Percentiles rank a stretch among this genome's conserved stretches.
Conservation (phyloP, 345 rosid species). For the Eucalyptus microcorys region DNA sequence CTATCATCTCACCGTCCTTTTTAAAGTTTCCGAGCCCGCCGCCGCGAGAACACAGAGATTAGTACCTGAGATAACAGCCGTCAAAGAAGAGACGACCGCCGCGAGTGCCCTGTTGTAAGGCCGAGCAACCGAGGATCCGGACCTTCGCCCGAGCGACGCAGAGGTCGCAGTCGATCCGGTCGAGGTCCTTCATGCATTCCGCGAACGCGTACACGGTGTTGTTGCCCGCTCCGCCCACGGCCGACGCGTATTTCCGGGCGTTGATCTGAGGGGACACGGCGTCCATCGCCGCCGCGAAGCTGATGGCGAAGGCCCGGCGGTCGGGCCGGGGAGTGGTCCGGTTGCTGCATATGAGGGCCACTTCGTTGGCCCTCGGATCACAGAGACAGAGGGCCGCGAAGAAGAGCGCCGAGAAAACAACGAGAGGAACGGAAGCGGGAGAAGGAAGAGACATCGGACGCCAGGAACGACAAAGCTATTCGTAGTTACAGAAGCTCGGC, state of each 20-base stretch:
- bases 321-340: constrained; percentile 24
- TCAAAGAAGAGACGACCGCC: constrained; percentile 70
- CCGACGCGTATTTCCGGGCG: constrained; percentile 17
- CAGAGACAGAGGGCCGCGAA: constrained; percentile 17
- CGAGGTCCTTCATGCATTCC: constrained; percentile 78
- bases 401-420: background rate
- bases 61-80: constrained; percentile 10
- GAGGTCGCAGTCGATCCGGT: constrained; percentile 51
- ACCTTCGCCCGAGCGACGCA: constrained; percentile 78
- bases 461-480: background rate
- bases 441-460: background rate
- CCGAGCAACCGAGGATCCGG: constrained; percentile 52
- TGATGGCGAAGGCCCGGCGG: constrained; percentile 24
- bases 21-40: background rate
- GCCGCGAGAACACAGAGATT: background rate
- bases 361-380: constrained; percentile 67
- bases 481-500: background rate
- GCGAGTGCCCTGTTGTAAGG: constrained; percentile 55
- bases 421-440: background rate
- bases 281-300: constrained; percentile 48
- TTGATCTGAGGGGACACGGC: constrained; percentile 21
- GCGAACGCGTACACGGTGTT: constrained; percentile 53
- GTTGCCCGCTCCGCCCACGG: constrained; percentile 16
- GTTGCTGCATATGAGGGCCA: constrained; percentile 50
- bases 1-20: background rate